Percentiles rank a stretch among this genome's conserved stretches.
These are phyloP conservation scores for Lactarius tabidus DNA, from an alignment of 768 basidiomycete genomes.

Conservation along the genomic window DNA sequence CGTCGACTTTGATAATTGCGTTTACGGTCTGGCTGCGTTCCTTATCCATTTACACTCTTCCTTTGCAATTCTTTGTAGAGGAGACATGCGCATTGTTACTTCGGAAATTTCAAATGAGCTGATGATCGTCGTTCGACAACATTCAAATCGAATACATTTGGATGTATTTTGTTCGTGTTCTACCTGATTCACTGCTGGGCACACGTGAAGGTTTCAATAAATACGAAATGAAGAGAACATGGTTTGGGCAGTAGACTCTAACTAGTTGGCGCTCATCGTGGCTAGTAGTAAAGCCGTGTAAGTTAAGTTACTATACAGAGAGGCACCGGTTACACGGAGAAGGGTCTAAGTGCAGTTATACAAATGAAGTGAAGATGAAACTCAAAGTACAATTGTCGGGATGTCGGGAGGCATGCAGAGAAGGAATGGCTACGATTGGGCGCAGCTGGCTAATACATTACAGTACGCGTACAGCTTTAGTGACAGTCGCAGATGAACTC, in stretches of 20 bases:
- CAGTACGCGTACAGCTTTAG: neutral
- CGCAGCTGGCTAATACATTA: neutral
- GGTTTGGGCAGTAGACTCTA: neutral
- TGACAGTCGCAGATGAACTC: conserved; percentile 19
- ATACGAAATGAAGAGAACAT: neutral
- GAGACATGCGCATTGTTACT: no score
- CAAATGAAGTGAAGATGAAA: neutral
- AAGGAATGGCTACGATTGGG: neutral
- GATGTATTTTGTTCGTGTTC: no score
- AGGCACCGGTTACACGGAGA: neutral
- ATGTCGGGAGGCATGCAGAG: neutral
- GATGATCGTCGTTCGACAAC: no score
- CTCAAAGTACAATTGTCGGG: neutral
- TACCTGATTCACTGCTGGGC: no score
- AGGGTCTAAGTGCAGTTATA: neutral
- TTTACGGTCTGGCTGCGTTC: no score
- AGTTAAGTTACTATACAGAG: neutral
- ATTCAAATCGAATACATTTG: no score
- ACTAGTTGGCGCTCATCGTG: neutral
- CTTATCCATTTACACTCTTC: no score
- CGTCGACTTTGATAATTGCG: no score
- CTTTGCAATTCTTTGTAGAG: no score
- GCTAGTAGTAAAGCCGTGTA: neutral
- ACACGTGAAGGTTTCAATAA: neutral
- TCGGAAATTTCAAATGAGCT: no score